These are phyloP conservation scores for Clitoria ternatea DNA, from an alignment of 306 rosid species.

Conservation along the genomic window DNA sequence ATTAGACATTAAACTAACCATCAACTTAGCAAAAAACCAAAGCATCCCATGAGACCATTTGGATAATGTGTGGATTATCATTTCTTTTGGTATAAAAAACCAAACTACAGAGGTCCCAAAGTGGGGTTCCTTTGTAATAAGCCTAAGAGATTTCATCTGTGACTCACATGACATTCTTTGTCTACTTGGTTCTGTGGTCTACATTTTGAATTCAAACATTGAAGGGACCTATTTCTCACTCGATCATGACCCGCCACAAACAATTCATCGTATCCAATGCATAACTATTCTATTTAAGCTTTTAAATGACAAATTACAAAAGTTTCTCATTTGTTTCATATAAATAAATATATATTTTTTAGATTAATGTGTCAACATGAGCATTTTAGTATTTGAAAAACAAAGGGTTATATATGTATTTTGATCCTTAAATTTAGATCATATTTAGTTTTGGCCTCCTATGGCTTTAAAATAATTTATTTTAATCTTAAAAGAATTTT, in stretches of 20 bases:
- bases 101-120: not conserved
- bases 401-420: too few relatives aligned
- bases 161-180: conserved; percentile 26
- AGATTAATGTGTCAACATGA: too few relatives aligned
- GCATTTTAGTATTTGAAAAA: too few relatives aligned
- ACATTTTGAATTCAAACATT: not conserved
- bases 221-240: conserved; percentile 4
- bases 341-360: too few relatives aligned
- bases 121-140: conserved; percentile 27
- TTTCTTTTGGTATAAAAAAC: conserved; percentile 18
- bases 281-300: conserved; percentile 10
- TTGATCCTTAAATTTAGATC: too few relatives aligned
- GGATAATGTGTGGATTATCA: conserved; percentile 22
- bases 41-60: conserved; percentile 26
- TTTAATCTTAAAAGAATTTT: too few relatives aligned
- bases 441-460: too few relatives aligned
- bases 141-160: not conserved
- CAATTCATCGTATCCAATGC: not conserved
- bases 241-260: conserved; percentile 9
- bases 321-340: too few relatives aligned
- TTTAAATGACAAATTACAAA: too few relatives aligned
- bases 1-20: not conserved
- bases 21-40: not conserved
- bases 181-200: conserved; percentile 20
- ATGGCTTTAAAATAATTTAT: too few relatives aligned